phyloP scores from a whole-genome alignment of 495 filamentous ascomycete species.

The Recurvomyces mirabilis region DNA sequence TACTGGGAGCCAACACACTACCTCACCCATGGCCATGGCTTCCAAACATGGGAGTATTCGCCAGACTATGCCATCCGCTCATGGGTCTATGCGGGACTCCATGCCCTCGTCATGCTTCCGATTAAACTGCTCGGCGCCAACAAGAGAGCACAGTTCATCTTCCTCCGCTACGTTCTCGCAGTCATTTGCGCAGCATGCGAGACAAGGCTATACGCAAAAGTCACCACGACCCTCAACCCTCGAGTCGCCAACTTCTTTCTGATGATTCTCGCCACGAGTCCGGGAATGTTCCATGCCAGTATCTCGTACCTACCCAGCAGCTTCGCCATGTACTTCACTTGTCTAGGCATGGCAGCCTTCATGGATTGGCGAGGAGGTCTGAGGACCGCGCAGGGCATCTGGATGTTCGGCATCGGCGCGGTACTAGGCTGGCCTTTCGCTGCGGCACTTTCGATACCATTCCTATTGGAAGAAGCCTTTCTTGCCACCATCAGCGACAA shows the following conservation, averaged over 20 bases:
- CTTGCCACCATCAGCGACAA: conserved; percentile 47
- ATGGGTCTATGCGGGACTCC: conserved; percentile 85
- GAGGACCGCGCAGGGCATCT: conserved; percentile 69
- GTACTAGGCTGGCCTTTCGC: conserved; percentile 94
- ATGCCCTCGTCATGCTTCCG: conserved; percentile 59
- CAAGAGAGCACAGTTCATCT: conserved; percentile 73
- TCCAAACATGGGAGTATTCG: conserved; percentile 99
- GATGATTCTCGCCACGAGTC: conserved; percentile 59
- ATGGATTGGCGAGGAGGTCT: conserved; percentile 70
- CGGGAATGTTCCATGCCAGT: conserved; percentile 89
- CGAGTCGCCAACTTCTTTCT: conserved; percentile 77
- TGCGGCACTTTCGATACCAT: conserved; percentile 68
- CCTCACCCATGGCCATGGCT: conserved; percentile 78
- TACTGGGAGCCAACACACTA: conserved; percentile 99
- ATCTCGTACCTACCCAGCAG: conserved; percentile 81
- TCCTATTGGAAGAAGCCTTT: conserved; percentile 63
- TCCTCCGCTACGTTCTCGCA: conserved; percentile 63
- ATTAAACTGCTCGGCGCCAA: conserved; percentile 42
- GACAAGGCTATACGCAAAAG: conserved; percentile 63
- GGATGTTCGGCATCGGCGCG: conserved; percentile 85
- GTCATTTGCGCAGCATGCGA: conserved; percentile 68
- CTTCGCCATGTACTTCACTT: conserved; percentile 91
- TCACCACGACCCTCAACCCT: conserved; percentile 62
- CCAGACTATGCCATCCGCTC: conserved; percentile 90
- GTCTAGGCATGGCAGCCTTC: conserved; percentile 78